Base-by-base conservation (phyloP, 495 filamentous ascomycete species). In the Daldinia childiae region DNA sequence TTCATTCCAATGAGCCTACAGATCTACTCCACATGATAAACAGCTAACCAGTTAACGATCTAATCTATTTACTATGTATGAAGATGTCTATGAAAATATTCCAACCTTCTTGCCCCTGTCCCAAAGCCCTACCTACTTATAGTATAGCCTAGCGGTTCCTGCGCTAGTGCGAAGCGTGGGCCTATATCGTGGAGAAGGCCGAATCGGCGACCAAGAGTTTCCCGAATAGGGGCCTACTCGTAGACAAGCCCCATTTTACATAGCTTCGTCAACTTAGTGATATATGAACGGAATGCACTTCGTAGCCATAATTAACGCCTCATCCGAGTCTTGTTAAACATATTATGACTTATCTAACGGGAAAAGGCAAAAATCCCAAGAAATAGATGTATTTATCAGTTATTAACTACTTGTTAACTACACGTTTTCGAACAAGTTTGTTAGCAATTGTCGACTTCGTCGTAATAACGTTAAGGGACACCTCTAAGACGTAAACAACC, bases 111-210 rank as follows among this genome's bases (percentile, higher is more conserved):
- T 19, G 30, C 56, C 54, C 55, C 56, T 60, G 45, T 6, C 51
- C 30, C 43, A 29, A 61, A 30, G 58, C 43, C 7, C 43, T 48
- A 39, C 52, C 39, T 63, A 55, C 51, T 38, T 38, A 51, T 17
- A 26, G 50, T 62, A 29, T 72, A 67, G 69, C 54, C 26, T 19
- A 32, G 17, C 30, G 52, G 68, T 67, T 72, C 69, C 69, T 72
- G 69, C 69, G 69, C 54, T 72, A 72, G 69, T 72, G 66, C 41
- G 30, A 29, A 67, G 26, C 36, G 26, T 58, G 59, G 59, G 64
- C 36, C 64, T 9, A 59, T 67, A 34, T 67, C 24, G 54, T 72
- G 64, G 63, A 57, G 64, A 64, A 36, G 45, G 21, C 26, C 62
- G 32, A 17, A 50, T 39, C 39, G 43, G 59, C 32, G 59, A 43